Evolutionary conservation across 306 rosid genomes (phyloP).

Genomic region (Betula pendula): DNA sequence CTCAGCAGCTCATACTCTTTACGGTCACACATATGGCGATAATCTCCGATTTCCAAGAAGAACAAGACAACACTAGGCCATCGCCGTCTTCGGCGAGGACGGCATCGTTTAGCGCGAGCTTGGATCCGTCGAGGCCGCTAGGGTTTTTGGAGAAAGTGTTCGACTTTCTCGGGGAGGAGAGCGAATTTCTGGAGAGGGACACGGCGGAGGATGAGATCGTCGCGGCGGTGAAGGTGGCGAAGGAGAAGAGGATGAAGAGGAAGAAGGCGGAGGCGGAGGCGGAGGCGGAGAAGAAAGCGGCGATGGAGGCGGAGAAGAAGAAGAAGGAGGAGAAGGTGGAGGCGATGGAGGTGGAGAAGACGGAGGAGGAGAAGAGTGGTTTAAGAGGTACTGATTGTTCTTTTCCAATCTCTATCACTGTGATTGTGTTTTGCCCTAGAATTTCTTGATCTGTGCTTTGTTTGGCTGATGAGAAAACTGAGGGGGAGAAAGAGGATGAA

Average conservation of each 20-base stretch:
- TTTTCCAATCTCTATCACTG: neutral
- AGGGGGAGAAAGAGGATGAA: neutral
- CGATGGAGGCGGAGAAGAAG: constrained; percentile 24
- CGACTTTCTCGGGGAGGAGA: constrained; percentile 68
- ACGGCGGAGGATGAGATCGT: constrained; percentile 49
- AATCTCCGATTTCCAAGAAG: constrained; percentile 64
- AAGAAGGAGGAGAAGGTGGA: constrained; percentile 20
- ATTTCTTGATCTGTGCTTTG: neutral
- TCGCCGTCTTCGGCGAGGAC: constrained; percentile 29
- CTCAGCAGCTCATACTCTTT: neutral
- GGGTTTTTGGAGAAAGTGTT: constrained; percentile 56
- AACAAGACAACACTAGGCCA: constrained; percentile 21
- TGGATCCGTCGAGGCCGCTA: constrained; percentile 65
- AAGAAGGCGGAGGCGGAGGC: constrained; percentile 32
- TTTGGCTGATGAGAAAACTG: neutral
- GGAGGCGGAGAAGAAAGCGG: constrained; percentile 24
- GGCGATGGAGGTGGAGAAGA: constrained; percentile 26
- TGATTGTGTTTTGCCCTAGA: neutral
- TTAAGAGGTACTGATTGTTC: constrained; percentile 30
- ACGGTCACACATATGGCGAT: constrained; percentile 54
- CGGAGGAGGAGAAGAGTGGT: constrained; percentile 25
- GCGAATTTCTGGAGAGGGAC: constrained; percentile 52
- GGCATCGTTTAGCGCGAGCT: constrained; percentile 45
- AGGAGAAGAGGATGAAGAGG: constrained; percentile 39
- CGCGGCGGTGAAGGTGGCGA: constrained; percentile 35